Evolutionary conservation across 2,329 filamentous ascomycete genomes (phyloP).

Genomic region (Penicillium sp.): DNA sequence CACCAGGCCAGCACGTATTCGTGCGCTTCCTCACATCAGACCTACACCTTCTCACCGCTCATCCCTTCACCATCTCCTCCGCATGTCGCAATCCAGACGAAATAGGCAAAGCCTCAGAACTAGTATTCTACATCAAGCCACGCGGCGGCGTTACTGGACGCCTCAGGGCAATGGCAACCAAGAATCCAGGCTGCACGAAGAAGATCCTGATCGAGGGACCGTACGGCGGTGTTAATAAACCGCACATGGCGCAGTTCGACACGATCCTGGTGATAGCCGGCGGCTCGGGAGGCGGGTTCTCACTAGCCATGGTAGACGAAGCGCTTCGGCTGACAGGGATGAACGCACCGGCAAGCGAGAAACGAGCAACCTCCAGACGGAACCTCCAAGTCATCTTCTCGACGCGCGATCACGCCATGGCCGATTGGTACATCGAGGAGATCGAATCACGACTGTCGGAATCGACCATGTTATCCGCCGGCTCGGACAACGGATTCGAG

Average conservation of each 20-base stretch:
- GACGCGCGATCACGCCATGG: slow-evolving; percentile 21
- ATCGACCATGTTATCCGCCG: slow-evolving; percentile 14
- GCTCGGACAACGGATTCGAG: slow-evolving; percentile 16
- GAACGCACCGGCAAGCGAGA: neutral
- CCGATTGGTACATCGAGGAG: slow-evolving; percentile 25
- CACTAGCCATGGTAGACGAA: slow-evolving; percentile 51
- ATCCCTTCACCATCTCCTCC: slow-evolving; percentile 57
- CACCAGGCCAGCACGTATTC: slow-evolving; percentile 54
- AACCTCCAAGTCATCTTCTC: slow-evolving; percentile 24
- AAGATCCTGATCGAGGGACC: slow-evolving; percentile 56
- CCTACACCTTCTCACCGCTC: slow-evolving; percentile 45
- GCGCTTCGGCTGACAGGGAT: slow-evolving; percentile 23
- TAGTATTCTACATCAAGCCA: slow-evolving; percentile 55
- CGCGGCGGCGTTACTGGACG: slow-evolving; percentile 50
- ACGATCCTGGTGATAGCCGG: slow-evolving; percentile 52
- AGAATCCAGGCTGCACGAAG: slow-evolving; percentile 39
- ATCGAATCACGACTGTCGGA: slow-evolving; percentile 22
- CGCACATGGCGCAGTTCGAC: slow-evolving; percentile 42
- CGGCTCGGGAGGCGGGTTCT: slow-evolving; percentile 56
- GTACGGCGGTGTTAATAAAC: slow-evolving; percentile 52
- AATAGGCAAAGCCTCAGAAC: slow-evolving; percentile 30
- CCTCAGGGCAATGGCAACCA: slow-evolving; percentile 40
- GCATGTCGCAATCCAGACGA: slow-evolving; percentile 33
- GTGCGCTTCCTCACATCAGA: slow-evolving; percentile 49
- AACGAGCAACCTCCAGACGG: neutral